These are phyloP conservation scores for Balamuthia mandrillaris DNA, from an alignment of 208 protist genomes.

Conservation along the genomic window DNA sequence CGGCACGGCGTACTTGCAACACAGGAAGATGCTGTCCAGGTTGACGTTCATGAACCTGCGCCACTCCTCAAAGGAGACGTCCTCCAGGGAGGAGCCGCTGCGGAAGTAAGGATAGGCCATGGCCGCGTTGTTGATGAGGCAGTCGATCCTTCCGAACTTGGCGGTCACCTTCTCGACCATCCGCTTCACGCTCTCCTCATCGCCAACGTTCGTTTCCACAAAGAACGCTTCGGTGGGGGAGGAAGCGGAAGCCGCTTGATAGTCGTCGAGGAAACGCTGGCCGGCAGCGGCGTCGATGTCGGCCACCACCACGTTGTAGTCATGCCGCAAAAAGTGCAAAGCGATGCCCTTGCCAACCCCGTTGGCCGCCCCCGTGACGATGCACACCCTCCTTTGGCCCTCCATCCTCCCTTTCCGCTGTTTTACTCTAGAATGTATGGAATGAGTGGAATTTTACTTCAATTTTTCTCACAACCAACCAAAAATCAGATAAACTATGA, in stretches of 20 bases:
- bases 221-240: neutral
- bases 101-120: conserved; percentile 16
- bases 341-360: conserved; percentile 4
- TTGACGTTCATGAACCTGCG: conserved; percentile 17
- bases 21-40: neutral
- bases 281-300: neutral
- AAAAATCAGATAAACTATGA: no score
- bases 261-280: neutral
- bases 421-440: no score
- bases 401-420: no score
- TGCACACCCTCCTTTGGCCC: no score
- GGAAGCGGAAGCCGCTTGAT: neutral
- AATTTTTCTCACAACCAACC: no score
- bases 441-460: no score
- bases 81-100: neutral
- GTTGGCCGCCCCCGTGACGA: neutral
- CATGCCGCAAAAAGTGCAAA: neutral
- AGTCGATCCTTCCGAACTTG: conserved; percentile 10
- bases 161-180: neutral
- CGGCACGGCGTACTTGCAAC: neutral
- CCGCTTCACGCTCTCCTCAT: neutral
- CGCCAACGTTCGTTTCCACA: conserved; percentile 8
- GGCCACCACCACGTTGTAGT: neutral
- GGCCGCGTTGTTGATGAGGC: conserved; percentile 18
- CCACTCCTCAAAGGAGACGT: neutral